These are phyloP conservation scores for Apiospora malaysiana DNA, from an alignment of 2,329 filamentous ascomycete species.

Conservation along the genomic window DNA sequence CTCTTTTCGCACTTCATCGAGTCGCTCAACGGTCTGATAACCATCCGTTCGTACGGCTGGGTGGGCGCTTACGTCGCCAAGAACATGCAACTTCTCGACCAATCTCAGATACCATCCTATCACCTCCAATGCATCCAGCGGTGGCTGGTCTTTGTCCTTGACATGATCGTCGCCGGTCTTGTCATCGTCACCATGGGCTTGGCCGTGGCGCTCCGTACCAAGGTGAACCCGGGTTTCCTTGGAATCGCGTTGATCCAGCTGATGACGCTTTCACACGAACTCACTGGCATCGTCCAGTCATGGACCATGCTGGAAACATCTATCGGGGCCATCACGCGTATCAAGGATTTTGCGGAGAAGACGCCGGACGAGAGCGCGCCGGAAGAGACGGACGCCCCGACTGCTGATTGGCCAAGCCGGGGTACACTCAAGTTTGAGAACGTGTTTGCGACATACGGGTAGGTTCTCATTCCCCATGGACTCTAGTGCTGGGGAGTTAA, in stretches of 20 bases:
- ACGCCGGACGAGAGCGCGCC: conserved; percentile 23
- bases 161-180: conserved; percentile 38
- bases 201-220: conserved; percentile 24
- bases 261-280: conserved; percentile 23
- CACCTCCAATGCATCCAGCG: conserved; percentile 39
- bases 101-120: conserved; percentile 39
- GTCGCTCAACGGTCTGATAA: conserved; percentile 10
- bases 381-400: neutral
- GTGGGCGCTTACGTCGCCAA: neutral
- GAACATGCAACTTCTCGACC: conserved; percentile 46
- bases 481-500: too few relatives aligned
- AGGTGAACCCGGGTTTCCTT: conserved; percentile 23
- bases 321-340: conserved; percentile 25
- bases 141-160: conserved; percentile 41
- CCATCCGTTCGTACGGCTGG: conserved; percentile 18
- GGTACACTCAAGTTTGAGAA: conserved; percentile 23
- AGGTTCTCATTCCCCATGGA: neutral
- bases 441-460: conserved; percentile 25
- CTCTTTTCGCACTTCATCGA: conserved; percentile 21
- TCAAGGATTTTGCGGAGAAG: conserved; percentile 25
- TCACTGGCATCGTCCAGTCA: conserved; percentile 25
- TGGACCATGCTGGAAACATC: conserved; percentile 26
- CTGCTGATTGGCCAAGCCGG: conserved; percentile 21
- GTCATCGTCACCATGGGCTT: conserved; percentile 38
- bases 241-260: conserved; percentile 26